These are phyloP conservation scores for Mycocentrospora acerina DNA, from an alignment of 2,329 filamentous ascomycete species.

Conservation along the genomic window DNA sequence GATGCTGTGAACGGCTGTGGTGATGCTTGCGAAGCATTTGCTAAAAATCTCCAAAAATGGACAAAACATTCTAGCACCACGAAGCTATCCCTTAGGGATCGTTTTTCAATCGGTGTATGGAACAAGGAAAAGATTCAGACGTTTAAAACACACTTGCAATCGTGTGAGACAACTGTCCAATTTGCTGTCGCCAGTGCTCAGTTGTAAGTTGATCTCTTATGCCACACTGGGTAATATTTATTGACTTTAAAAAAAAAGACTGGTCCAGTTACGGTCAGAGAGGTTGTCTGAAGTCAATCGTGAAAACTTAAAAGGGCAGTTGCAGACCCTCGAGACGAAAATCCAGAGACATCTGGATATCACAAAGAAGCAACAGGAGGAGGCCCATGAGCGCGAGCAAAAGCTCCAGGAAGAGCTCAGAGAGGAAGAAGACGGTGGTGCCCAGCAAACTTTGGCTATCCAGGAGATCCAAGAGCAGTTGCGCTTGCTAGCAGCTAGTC, in stretches of 20 bases:
- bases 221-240: background rate
- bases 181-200: conserved; percentile 14
- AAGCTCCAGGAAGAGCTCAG: conserved; percentile 7
- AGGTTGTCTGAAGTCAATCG: conserved; percentile 5
- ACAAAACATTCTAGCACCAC: conserved; percentile 13
- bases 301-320: conserved; percentile 3
- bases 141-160: conserved; percentile 7
- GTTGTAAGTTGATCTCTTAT: conserved; percentile 6
- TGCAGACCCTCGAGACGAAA: conserved; percentile 9
- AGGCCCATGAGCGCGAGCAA: conserved; percentile 2
- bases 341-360: conserved; percentile 11
- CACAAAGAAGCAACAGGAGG: conserved; percentile 8
- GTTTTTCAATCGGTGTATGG: conserved; percentile 11
- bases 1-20: conserved; percentile 15
- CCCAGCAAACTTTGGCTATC: conserved; percentile 12
- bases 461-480: conserved; percentile 10
- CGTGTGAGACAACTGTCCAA: conserved; percentile 10
- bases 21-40: conserved; percentile 10
- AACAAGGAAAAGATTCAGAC: conserved; percentile 16
- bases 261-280: conserved; percentile 10
- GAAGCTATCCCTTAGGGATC: conserved; percentile 12
- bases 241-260: conserved; percentile 2
- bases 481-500: conserved; percentile 8
- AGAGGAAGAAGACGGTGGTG: conserved; percentile 12
- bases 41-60: conserved; percentile 10